Percentiles rank a stretch among this genome's conserved stretches.
Conservation (phyloP, 2,329 filamentous ascomycete species). For the Microdochium trichocladiopsis region DNA sequence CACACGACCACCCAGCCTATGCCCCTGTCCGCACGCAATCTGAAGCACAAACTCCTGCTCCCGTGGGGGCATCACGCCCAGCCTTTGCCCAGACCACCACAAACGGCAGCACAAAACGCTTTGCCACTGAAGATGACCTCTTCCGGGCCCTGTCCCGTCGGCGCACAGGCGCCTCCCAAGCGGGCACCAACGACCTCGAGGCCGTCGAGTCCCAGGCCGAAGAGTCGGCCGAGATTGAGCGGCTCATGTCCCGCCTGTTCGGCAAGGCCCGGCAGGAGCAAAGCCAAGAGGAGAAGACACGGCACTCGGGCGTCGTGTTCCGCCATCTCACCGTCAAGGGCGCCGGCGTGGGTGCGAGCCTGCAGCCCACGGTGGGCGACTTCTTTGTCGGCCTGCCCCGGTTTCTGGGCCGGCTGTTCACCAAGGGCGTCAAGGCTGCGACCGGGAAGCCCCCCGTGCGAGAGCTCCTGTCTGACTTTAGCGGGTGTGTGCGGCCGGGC, state of each 20-base stretch:
- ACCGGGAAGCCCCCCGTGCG: slow-evolving; percentile 26
- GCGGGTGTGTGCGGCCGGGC: slow-evolving; percentile 45
- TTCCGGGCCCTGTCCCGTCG: slow-evolving; percentile 41
- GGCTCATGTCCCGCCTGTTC: slow-evolving; percentile 65
- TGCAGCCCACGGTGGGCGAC: slow-evolving; percentile 34
- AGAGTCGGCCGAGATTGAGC: slow-evolving; percentile 47
- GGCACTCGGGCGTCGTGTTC: slow-evolving; percentile 64
- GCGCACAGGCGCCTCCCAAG: slow-evolving; percentile 27
- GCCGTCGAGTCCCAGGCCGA: slow-evolving; percentile 14
- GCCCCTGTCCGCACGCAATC: not conserved
- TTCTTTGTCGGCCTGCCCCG: slow-evolving; percentile 23
- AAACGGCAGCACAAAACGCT: slow-evolving; percentile 8
- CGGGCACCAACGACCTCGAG: not conserved
- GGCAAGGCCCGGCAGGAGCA: slow-evolving; percentile 54
- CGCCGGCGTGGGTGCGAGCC: slow-evolving; percentile 55
- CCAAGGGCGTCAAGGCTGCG: slow-evolving; percentile 19
- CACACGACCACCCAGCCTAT: slow-evolving; percentile 4
- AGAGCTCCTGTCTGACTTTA: slow-evolving; percentile 41
- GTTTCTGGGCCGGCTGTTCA: slow-evolving; percentile 14
- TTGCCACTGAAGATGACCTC: slow-evolving; percentile 41
- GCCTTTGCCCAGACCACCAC: slow-evolving; percentile 11
- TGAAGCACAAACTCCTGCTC: slow-evolving; percentile 14
- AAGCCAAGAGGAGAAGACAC: slow-evolving; percentile 63
- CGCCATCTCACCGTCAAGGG: slow-evolving; percentile 65
- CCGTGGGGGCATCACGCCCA: slow-evolving; percentile 12